Percentiles rank a stretch among this genome's conserved stretches.
These are phyloP conservation scores for Leccinum huronense DNA, from an alignment of 1,284 basidiomycete genomes.

Conservation along the genomic window DNA sequence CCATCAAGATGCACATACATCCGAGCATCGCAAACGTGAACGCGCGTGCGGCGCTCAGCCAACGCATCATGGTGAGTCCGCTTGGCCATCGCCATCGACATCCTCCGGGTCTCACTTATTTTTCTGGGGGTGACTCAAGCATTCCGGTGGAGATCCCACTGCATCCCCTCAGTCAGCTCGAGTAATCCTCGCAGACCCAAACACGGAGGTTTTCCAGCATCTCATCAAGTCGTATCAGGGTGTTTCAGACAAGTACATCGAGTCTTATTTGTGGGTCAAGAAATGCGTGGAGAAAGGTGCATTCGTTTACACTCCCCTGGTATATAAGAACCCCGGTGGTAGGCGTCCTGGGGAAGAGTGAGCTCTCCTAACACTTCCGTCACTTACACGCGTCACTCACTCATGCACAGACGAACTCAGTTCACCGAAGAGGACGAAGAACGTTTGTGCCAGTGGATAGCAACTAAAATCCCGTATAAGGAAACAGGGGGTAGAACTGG, in stretches of 20 bases:
- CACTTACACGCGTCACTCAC: constrained; percentile 6
- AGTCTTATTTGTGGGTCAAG: constrained; percentile 78
- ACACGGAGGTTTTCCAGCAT: constrained; percentile 66
- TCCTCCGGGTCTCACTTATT: neutral
- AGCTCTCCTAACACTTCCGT: constrained; percentile 24
- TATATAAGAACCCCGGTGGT: constrained; percentile 79
- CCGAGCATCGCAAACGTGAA: constrained; percentile 73
- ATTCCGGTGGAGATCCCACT: constrained; percentile 73
- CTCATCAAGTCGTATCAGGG: constrained; percentile 68
- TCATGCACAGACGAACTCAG: constrained; percentile 57
- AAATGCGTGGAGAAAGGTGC: constrained; percentile 68
- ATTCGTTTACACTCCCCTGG: constrained; percentile 64
- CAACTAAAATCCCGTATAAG: constrained; percentile 74
- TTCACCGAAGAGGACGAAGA: constrained; percentile 73
- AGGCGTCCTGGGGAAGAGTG: constrained; percentile 77
- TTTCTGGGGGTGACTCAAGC: constrained; percentile 40
- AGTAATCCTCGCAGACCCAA: constrained; percentile 74
- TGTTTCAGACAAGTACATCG: constrained; percentile 66
- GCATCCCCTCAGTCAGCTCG: constrained; percentile 63
- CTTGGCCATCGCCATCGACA: neutral
- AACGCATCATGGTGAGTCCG: constrained; percentile 62
- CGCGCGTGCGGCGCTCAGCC: constrained; percentile 57
- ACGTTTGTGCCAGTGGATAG: constrained; percentile 71
- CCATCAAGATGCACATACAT: constrained; percentile 74
- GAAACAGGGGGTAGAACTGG: constrained; percentile 75